Conservation (phyloP, 768 basidiomycete genomes). For the Melanogaster broomeanus region DNA sequence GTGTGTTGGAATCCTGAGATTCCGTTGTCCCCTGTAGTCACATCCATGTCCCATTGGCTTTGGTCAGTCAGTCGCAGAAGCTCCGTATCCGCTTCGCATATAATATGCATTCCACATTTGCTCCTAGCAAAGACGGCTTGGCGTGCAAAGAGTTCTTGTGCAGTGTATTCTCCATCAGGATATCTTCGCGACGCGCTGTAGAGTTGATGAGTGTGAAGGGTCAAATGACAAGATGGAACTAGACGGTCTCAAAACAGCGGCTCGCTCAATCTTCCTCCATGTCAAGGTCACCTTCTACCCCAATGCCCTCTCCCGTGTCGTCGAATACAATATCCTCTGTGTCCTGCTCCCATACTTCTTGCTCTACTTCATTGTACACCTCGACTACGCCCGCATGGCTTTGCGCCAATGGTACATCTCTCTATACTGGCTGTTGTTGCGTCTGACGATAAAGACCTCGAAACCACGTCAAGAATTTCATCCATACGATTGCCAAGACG, state of each 20-base stretch:
- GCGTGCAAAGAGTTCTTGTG: too few relatives aligned
- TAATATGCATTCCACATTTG: too few relatives aligned
- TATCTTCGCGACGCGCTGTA: too few relatives aligned
- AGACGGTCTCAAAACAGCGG: neutral
- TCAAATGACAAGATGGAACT: neutral
- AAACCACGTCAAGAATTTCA: slow-evolving; percentile 62
- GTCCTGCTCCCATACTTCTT: slow-evolving; percentile 34
- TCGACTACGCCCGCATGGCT: slow-evolving; percentile 5
- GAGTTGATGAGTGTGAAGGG: neutral
- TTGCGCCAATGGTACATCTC: neutral
- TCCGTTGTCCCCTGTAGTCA: too few relatives aligned
- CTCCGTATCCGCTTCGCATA: too few relatives aligned
- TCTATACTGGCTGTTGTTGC: neutral
- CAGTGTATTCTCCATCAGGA: too few relatives aligned
- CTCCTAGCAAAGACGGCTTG: too few relatives aligned
- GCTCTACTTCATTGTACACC: slow-evolving; percentile 23
- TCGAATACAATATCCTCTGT: slow-evolving; percentile 61
- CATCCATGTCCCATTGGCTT: too few relatives aligned
- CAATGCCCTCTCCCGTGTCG: slow-evolving; percentile 64
- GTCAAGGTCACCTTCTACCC: slow-evolving; percentile 72
- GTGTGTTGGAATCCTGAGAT: neutral
- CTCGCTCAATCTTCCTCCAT: slow-evolving; percentile 54
- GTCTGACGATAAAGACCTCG: slow-evolving; percentile 36
- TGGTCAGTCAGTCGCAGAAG: too few relatives aligned
- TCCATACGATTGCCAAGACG: slow-evolving; percentile 72